These are phyloP conservation scores for Thielaviopsis populi DNA, from an alignment of 2,329 filamentous ascomycete genomes.

Conservation along the genomic window DNA sequence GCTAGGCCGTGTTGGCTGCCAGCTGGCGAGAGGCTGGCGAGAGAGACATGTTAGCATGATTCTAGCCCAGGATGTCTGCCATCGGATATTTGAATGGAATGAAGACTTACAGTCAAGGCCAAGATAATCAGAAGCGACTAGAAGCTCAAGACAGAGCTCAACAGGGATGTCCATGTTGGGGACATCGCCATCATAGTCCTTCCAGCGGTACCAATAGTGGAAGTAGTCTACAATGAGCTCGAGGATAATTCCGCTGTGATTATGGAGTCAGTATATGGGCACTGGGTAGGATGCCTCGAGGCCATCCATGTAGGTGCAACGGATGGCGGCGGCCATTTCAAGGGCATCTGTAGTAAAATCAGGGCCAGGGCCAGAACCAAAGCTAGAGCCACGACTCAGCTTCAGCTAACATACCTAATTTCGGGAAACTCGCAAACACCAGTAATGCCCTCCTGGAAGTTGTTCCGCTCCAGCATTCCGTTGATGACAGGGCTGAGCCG, in stretches of 20 bases:
- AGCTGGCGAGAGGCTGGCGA: slow-evolving; percentile 2
- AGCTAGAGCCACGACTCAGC: neutral
- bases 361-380: too few species aligned
- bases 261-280: slow-evolving; percentile 8
- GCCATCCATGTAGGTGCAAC: too few species aligned
- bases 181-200: slow-evolving; percentile 56
- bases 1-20: neutral
- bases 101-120: slow-evolving; percentile 37
- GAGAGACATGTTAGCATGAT: neutral
- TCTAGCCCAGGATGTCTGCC: neutral
- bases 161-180: slow-evolving; percentile 69
- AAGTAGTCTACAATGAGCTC: slow-evolving; percentile 75
- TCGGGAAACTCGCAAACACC: slow-evolving; percentile 18
- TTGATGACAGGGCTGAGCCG: slow-evolving; percentile 57
- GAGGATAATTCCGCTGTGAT: slow-evolving; percentile 50
- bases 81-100: neutral
- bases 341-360: too few species aligned
- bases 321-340: too few species aligned
- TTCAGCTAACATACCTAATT: slow-evolving; percentile 15
- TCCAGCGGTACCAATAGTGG: slow-evolving; percentile 73
- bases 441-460: slow-evolving; percentile 17
- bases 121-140: slow-evolving; percentile 65
- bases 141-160: slow-evolving; percentile 60
- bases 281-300: neutral
- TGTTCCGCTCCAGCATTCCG: slow-evolving; percentile 58